Evolutionary conservation across 345 rosid genomes (phyloP), one percentile per base, ranked within the genome.

Genomic region (Stellera chamaejasme): DNA sequence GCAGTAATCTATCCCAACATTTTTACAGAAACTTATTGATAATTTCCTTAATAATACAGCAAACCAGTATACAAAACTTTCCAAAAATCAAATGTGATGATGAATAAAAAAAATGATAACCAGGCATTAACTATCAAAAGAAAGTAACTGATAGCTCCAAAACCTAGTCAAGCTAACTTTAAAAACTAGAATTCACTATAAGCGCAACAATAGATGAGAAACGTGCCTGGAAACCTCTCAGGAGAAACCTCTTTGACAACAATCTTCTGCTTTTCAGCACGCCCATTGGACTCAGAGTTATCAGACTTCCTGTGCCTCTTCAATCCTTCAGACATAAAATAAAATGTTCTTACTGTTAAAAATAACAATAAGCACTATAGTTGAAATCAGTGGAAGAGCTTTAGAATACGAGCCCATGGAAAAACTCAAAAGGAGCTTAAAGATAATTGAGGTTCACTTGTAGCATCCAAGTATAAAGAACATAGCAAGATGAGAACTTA

Each of bases 151-250:
- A 28, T 61, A 61, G 47, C 8, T 12, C 3, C 28, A 12, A 19
- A 23, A 48, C 2, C 13, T 11, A 43, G 55, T 5, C 42, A 10
- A 26, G 14, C 3, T 43, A 58, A 25, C 32, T 27, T 43, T 27
- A 53, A 55, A 42, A 10, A 14, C 54, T 11, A 48, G 27, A 45
- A 43, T n/a, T 27, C 45, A 54, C 50, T 45, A 67, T 19, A 46
- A 39, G 27, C 6, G 46, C 4, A 43, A 7, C 28, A n/a, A 10
- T 10, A n/a, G 6, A 62, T 3, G 3, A 2, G 54, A 47, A 36
- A 45, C 69, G 16, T 69, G 60, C 89, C 87, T 69, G 63, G 52
- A 27, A 68, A 70, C 53, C 52, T 48, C 26, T 77, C 63, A 19
- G 80, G 52, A 63, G 46, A 55, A 48, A 51, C 32, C 2, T 23